phyloP scores from a whole-genome alignment of 306 rosid species.

The Begonia loranthoides region DNA sequence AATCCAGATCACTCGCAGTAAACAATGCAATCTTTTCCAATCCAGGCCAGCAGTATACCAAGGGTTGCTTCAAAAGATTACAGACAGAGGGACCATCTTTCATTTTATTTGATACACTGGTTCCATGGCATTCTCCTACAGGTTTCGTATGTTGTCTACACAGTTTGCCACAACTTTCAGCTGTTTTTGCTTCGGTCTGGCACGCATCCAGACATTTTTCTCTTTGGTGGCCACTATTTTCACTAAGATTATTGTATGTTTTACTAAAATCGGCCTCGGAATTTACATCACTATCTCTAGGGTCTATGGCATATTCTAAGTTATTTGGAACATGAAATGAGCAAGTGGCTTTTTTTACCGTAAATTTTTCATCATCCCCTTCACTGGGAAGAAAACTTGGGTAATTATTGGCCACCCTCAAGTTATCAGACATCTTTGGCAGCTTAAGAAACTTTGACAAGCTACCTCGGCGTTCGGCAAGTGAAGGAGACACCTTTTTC shows the following conservation, averaged over 20 bases:
- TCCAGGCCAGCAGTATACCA: constrained; percentile 66
- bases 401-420: constrained; percentile 21
- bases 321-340: constrained; percentile 17
- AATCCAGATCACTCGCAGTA: constrained; percentile 43
- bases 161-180: no score
- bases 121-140: no score
- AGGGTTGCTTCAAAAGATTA: constrained; percentile 14
- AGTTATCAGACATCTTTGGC: constrained; percentile 42
- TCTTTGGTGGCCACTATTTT: no score
- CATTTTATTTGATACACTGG: no score
- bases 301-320: constrained; percentile 18
- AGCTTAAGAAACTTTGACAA: constrained; percentile 63
- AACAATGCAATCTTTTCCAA: constrained; percentile 49
- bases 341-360: constrained; percentile 16
- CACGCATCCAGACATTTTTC: no score
- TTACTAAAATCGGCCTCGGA: constrained; percentile 24
- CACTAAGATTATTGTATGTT: not conserved
- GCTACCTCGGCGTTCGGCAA: constrained; percentile 87
- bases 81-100: no score
- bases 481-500: constrained; percentile 60
- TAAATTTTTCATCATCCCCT: constrained; percentile 18
- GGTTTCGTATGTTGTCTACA: no score
- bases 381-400: constrained; percentile 21
- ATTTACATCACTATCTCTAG: constrained; percentile 19
- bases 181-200: no score